A percentile compares a stretch with the other conserved stretches of the same genome.
Conservation (phyloP, 2,329 filamentous ascomycete species). For the Ophiostoma perfectum region DNA sequence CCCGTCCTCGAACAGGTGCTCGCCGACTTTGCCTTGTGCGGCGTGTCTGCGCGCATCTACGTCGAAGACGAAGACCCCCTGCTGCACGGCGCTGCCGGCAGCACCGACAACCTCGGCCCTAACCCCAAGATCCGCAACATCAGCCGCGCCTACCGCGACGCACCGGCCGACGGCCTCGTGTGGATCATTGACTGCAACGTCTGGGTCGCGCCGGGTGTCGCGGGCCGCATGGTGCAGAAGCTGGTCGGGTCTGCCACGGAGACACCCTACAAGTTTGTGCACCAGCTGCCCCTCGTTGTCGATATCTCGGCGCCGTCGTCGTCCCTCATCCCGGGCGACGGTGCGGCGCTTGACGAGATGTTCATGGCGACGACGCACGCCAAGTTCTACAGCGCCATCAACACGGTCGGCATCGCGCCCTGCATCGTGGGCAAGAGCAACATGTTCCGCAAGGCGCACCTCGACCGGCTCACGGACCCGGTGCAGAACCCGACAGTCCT, state of each 20-base stretch:
- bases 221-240: slow-evolving; percentile 83
- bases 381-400: slow-evolving; percentile 98
- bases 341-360: slow-evolving; percentile 84
- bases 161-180: slow-evolving; percentile 83
- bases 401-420: slow-evolving; percentile 81
- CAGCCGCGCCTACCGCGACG: slow-evolving; percentile 85
- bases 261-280: slow-evolving; percentile 81
- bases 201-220: slow-evolving; percentile 75
- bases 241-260: slow-evolving; percentile 55
- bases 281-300: slow-evolving; percentile 86
- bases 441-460: slow-evolving; percentile 92
- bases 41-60: slow-evolving; percentile 55
- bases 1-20: slow-evolving; percentile 67
- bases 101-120: slow-evolving; percentile 64
- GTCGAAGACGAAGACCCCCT: slow-evolving; percentile 25
- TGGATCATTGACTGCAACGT: slow-evolving; percentile 98
- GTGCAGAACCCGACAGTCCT: slow-evolving; percentile 40
- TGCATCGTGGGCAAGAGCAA: slow-evolving; percentile 96
- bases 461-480: slow-evolving; percentile 64
- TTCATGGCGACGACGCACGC: slow-evolving; percentile 92
- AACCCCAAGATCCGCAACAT: slow-evolving; percentile 99
- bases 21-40: slow-evolving; percentile 71
- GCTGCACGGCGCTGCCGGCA: slow-evolving; percentile 40
- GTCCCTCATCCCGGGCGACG: slow-evolving; percentile 33
- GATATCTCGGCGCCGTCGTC: slow-evolving; percentile 46